Conservation (phyloP, 495 filamentous ascomycete genomes). For the Lineolata rhizophorae region DNA sequence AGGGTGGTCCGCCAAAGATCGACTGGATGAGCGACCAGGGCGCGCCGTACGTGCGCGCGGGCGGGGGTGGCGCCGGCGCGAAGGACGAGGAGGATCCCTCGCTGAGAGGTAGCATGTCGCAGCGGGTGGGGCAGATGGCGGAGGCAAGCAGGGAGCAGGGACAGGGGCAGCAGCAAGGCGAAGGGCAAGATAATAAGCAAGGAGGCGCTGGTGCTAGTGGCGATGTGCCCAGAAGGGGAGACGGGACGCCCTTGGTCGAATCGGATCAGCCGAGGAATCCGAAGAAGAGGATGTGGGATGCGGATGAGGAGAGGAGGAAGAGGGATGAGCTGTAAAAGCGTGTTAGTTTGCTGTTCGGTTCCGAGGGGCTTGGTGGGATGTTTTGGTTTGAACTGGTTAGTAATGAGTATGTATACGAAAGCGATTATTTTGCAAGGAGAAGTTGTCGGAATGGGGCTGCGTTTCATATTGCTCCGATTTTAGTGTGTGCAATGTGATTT, state of each 20-base stretch:
- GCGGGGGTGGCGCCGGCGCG: constrained; percentile 20
- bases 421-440: too few relatives aligned
- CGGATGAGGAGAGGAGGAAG: constrained; percentile 26
- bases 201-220: too few relatives aligned
- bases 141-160: constrained; percentile 23
- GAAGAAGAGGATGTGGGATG: constrained; percentile 75
- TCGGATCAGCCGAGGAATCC: constrained; percentile 32
- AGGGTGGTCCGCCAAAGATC: constrained; percentile 15
- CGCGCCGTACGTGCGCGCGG: constrained; percentile 17
- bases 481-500: too few relatives aligned
- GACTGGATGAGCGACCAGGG: constrained; percentile 7
- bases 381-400: too few relatives aligned
- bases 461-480: too few relatives aligned
- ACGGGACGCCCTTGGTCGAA: constrained; percentile 18
- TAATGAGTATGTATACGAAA: too few relatives aligned
- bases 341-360: too few relatives aligned
- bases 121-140: constrained; percentile 32
- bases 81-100: constrained; percentile 11
- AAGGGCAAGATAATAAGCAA: constrained; percentile 22
- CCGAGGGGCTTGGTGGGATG: too few relatives aligned
- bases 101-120: constrained; percentile 24
- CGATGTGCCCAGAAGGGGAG: constrained; percentile 16
- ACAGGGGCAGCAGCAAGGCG: constrained; percentile 3
- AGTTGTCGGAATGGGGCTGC: too few relatives aligned
- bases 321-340: too few relatives aligned